Evolutionary conservation across 768 basidiomycete species (phyloP).

Genomic region (Naganishia vishniacii): DNA sequence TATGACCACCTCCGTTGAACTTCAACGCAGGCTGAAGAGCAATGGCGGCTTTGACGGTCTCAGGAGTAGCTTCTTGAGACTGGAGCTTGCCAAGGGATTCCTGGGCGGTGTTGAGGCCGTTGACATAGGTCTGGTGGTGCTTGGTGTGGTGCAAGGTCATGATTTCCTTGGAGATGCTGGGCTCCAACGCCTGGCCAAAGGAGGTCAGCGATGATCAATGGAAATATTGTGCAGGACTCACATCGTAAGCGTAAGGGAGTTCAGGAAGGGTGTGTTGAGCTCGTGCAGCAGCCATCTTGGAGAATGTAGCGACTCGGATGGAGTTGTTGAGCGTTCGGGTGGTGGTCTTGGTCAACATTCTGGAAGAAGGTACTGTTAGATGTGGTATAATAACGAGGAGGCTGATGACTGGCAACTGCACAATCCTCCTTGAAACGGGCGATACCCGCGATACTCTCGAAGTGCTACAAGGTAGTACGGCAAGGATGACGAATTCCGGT

Average conservation of each 20-base stretch:
- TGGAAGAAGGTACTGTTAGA: too few relatives aligned
- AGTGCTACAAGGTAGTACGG: too few relatives aligned
- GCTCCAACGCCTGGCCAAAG: conserved; percentile 61
- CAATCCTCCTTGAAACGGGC: too few relatives aligned
- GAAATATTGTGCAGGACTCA: conserved; percentile 29
- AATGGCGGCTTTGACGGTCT: conserved; percentile 71
- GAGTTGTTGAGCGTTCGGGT: conserved; percentile 16
- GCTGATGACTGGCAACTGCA: too few relatives aligned
- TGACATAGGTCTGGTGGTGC: conserved; percentile 94
- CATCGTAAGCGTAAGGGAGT: conserved; percentile 75
- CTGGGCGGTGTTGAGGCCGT: conserved; percentile 84
- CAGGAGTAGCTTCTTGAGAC: conserved; percentile 43
- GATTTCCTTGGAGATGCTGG: conserved; percentile 84
- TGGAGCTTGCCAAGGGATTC: conserved; percentile 59
- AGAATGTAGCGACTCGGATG: conserved; percentile 9
- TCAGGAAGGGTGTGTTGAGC: conserved; percentile 67
- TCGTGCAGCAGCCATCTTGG: conserved; percentile 27
- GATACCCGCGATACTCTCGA: too few relatives aligned
- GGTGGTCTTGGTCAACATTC: conserved; percentile 21
- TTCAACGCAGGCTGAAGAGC: conserved; percentile 83
- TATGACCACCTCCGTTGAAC: conserved; percentile 88
- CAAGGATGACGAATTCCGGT: conserved; percentile 13
- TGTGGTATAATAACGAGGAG: too few relatives aligned
- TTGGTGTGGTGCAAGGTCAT: conserved; percentile 92
- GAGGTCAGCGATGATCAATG: neutral